Conservation (phyloP, 179 eudicot genomes). For the Silene noctiflora region DNA sequence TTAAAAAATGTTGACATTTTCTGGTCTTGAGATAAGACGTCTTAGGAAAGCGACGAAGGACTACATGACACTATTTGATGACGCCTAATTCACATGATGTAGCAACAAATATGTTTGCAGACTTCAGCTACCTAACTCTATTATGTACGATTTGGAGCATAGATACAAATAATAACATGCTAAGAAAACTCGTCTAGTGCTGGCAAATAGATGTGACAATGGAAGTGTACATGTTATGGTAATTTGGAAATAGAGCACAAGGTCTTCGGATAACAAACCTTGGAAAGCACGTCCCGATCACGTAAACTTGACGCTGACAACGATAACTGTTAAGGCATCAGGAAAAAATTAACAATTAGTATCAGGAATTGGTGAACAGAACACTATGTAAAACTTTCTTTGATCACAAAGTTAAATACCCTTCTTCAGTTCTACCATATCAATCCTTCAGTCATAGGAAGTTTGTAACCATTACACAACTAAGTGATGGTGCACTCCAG, state of each 20-base stretch:
- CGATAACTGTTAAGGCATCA: slow-evolving; percentile 58
- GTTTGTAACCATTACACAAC: neutral
- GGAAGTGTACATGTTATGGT: neutral
- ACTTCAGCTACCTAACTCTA: neutral
- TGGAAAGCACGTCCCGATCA: slow-evolving; percentile 85
- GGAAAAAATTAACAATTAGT: slow-evolving; percentile 21
- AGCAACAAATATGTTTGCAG: neutral
- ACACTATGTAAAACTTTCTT: neutral
- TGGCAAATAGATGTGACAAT: neutral
- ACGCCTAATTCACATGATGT: neutral
- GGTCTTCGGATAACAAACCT: slow-evolving; percentile 50
- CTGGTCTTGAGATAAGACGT: no score
- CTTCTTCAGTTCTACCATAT: neutral
- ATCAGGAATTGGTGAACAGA: neutral
- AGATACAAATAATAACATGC: neutral
- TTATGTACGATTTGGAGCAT: neutral
- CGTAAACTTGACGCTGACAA: slow-evolving; percentile 79
- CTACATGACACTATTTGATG: neutral
- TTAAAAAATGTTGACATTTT: no score
- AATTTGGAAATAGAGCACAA: slow-evolving; percentile 1
- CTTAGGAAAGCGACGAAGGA: neutral
- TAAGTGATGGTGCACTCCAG: neutral
- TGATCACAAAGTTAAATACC: neutral
- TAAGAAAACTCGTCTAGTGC: neutral
- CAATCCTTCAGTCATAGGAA: slow-evolving; percentile 1